phyloP scores from a whole-genome alignment of 768 basidiomycete species.

The Mycena vitilis region DNA sequence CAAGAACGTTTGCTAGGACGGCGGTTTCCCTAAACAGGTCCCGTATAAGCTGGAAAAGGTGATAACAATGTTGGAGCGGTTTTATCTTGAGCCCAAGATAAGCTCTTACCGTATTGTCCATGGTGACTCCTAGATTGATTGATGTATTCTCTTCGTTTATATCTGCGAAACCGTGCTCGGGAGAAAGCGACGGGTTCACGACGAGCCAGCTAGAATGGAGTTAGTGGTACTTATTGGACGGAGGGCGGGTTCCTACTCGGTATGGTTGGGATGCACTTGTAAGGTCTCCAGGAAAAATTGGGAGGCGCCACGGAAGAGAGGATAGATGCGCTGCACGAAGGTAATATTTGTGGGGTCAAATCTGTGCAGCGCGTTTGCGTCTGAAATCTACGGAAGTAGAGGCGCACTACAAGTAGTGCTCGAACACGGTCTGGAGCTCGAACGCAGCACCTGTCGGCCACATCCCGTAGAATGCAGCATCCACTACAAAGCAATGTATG shows the following conservation, averaged over 20 bases:
- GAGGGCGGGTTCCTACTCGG: not conserved
- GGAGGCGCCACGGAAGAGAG: slow-evolving; percentile 21
- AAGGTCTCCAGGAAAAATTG: slow-evolving; percentile 28
- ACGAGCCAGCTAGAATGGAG: slow-evolving; percentile 13
- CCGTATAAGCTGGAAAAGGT: slow-evolving; percentile 16
- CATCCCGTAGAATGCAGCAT: slow-evolving; percentile 36
- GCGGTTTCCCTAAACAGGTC: slow-evolving; percentile 30
- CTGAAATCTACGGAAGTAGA: not conserved
- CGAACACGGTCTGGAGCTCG: slow-evolving; percentile 32
- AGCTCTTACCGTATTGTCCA: slow-evolving; percentile 32
- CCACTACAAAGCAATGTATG: slow-evolving; percentile 24
- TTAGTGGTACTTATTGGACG: too few relatives aligned
- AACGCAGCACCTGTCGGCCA: slow-evolving; percentile 35
- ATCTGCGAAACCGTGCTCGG: slow-evolving; percentile 12
- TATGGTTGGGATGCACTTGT: slow-evolving; percentile 23
- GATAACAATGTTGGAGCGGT: not conserved
- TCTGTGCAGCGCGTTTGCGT: not conserved
- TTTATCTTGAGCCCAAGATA: not conserved
- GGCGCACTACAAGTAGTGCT: slow-evolving; percentile 29
- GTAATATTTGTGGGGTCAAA: slow-evolving; percentile 28
- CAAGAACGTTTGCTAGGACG: slow-evolving; percentile 25
- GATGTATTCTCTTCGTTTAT: slow-evolving; percentile 21
- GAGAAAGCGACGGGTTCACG: slow-evolving; percentile 23
- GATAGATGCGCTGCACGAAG: slow-evolving; percentile 25
- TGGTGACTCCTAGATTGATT: slow-evolving; percentile 24